Conservation (phyloP, 305 asterid genomes). For the Salvia sclarea region DNA sequence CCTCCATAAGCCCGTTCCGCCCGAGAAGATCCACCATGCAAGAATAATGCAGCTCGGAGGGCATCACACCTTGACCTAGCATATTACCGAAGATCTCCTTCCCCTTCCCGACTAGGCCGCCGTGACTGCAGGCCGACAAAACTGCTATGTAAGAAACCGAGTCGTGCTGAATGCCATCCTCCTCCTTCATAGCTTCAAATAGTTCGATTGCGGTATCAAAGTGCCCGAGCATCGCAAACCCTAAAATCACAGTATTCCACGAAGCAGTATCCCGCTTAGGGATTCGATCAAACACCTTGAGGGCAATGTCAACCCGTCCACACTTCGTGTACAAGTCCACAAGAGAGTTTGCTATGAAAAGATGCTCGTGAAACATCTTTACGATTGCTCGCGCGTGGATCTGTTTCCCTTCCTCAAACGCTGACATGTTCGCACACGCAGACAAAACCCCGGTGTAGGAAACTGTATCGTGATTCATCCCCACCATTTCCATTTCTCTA, state of each 20-base stretch:
- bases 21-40: slow-evolving; percentile 94
- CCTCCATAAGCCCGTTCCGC: slow-evolving; percentile 73
- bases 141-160: slow-evolving; percentile 68
- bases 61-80: slow-evolving; percentile 48
- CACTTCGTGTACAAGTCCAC: slow-evolving; percentile 74
- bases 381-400: slow-evolving; percentile 61
- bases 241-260: slow-evolving; percentile 80
- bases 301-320: slow-evolving; percentile 56
- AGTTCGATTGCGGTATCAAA: slow-evolving; percentile 51
- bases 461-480: slow-evolving; percentile 48
- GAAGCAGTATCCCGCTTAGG: slow-evolving; percentile 61
- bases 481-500: slow-evolving; percentile 52
- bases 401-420: slow-evolving; percentile 68
- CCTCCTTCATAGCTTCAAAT: slow-evolving; percentile 63
- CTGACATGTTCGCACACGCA: slow-evolving; percentile 64
- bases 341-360: slow-evolving; percentile 73
- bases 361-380: slow-evolving; percentile 51
- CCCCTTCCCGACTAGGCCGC: slow-evolving; percentile 64
- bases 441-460: slow-evolving; percentile 67
- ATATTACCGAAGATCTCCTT: slow-evolving; percentile 52
- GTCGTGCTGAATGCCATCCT: slow-evolving; percentile 47
- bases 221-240: slow-evolving; percentile 71
- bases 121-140: slow-evolving; percentile 81
- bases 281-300: slow-evolving; percentile 53
- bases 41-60: slow-evolving; percentile 77